Evolutionary conservation across 2,329 filamentous ascomycete genomes (phyloP).

Genomic region (Aspergillus oerlinghausenensis): DNA sequence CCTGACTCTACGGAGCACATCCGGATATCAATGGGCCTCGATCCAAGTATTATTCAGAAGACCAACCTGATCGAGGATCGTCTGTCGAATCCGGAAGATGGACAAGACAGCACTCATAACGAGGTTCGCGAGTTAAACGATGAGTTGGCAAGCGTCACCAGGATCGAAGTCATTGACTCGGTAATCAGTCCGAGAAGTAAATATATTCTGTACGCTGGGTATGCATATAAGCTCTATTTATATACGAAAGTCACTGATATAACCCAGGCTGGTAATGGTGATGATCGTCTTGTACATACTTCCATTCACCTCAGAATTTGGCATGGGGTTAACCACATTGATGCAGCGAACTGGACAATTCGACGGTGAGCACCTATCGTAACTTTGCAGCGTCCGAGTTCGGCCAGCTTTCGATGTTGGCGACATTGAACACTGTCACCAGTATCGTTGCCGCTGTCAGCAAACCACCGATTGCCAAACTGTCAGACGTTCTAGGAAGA

Average conservation of each 20-base stretch:
- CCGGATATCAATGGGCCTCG: too few relatives aligned
- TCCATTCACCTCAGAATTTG: too few relatives aligned
- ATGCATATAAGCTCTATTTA: slow-evolving; percentile 1
- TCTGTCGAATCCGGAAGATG: too few relatives aligned
- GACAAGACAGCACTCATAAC: too few relatives aligned
- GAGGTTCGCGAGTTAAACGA: too few relatives aligned
- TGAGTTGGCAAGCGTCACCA: slow-evolving; percentile 9
- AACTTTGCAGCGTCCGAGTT: slow-evolving; percentile 41
- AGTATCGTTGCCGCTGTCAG: slow-evolving; percentile 37
- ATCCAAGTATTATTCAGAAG: too few relatives aligned
- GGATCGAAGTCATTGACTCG: slow-evolving; percentile 25
- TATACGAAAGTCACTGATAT: slow-evolving; percentile 2
- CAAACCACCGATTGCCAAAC: slow-evolving; percentile 41
- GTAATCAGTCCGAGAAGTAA: slow-evolving; percentile 27
- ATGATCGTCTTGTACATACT: slow-evolving; percentile 27
- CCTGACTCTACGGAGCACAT: too few relatives aligned
- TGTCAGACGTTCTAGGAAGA: slow-evolving; percentile 41
- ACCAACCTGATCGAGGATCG: too few relatives aligned
- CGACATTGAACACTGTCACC: slow-evolving; percentile 33
- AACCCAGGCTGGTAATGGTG: slow-evolving; percentile 23
- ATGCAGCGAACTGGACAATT: slow-evolving; percentile 33
- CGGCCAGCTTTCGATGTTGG: slow-evolving; percentile 31
- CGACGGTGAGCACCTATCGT: slow-evolving; percentile 36
- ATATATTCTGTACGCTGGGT: slow-evolving; percentile 27
- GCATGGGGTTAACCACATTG: too few relatives aligned